Evolutionary conservation across 768 basidiomycete species (phyloP), one percentile per base, ranked within the genome.

Genomic region (Pholiota molesta): DNA sequence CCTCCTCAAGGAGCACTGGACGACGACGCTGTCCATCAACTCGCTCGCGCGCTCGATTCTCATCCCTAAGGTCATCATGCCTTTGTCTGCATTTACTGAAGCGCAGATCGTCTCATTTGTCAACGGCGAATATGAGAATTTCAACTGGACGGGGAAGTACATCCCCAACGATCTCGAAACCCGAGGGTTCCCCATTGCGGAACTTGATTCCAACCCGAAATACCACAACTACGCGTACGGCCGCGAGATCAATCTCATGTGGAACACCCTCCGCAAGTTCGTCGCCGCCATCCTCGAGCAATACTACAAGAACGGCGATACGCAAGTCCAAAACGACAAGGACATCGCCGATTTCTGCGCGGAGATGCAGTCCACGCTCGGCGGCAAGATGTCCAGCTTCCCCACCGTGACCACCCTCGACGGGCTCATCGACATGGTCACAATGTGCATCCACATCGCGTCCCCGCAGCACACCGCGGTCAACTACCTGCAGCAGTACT

Each of bases 401-500:
- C 74, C 74, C 9, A 55, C 49, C 5, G 64, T 72, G 60, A 62
- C 60, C 35, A 75, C 73, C 0, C 54, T 74, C 28, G 68, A 69
- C 39, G 67, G 68, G 16, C 55, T 74, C 35, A 70, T 74, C 58
- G 70, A 75, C 62, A 54, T 68, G 21, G 68, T 70, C 51, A 73
- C 72, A 0, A 74, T 75, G 73, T 71, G 71, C 64, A 74, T 75
- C 44, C 73, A 75, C 60, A 71, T 73, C 57, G 73, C 74, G 14
- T 63, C 71, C 13, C 69, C 73, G 4, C 74, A 75, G 62, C 74
- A 75, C 56, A 75, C 73, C 29, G 74, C 74, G 2, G 71, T 75
- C 61, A 75, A 75, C 59, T 75, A 74, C 57, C 68, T 75, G 23
- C 74, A 75, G 61, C 74, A 75, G 57, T 75, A 72, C 57, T 75